phyloP scores from a whole-genome alignment of 2,329 filamentous ascomycete genomes.

The Diaporthe amygdali region DNA sequence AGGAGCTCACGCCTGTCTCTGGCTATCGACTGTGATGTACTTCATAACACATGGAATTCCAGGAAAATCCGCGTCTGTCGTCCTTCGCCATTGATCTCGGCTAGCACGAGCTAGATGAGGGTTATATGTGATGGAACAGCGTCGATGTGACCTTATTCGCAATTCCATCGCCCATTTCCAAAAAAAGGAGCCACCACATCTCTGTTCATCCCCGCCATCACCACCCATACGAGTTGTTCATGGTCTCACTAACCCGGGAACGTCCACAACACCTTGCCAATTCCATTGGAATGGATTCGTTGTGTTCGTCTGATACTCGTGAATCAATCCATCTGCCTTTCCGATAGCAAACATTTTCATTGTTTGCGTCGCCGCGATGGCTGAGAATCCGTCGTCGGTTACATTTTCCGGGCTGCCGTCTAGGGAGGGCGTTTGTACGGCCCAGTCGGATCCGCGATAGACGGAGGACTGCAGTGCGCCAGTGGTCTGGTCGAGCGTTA shows the following conservation, averaged over 20 bases:
- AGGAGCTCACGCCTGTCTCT: not conserved
- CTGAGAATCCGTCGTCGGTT: not conserved
- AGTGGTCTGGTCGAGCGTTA: constrained; percentile 14
- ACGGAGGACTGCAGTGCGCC: constrained; percentile 17
- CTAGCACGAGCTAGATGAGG: not conserved
- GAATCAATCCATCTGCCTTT: constrained; percentile 14
- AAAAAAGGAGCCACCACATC: not conserved
- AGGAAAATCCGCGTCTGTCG: not conserved
- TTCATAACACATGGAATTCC: not conserved
- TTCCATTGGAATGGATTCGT: constrained; percentile 19
- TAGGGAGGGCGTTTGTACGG: constrained; percentile 12
- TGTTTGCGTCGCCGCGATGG: constrained; percentile 24
- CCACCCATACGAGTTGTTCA: not conserved
- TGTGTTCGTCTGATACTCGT: constrained; percentile 20
- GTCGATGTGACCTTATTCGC: too few species aligned
- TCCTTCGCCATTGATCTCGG: not conserved
- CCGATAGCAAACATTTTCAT: constrained; percentile 19
- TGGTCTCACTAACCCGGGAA: not conserved
- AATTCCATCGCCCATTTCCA: too few species aligned
- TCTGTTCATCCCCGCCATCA: not conserved
- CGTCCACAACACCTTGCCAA: constrained; percentile 10
- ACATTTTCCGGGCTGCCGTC: not conserved
- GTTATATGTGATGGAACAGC: too few species aligned
- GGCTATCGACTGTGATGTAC: not conserved
- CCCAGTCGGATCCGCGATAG: constrained; percentile 18